Base-by-base conservation (phyloP, 1,284 basidiomycete genomes). In the Leucocoprinus gongylophorus region DNA sequence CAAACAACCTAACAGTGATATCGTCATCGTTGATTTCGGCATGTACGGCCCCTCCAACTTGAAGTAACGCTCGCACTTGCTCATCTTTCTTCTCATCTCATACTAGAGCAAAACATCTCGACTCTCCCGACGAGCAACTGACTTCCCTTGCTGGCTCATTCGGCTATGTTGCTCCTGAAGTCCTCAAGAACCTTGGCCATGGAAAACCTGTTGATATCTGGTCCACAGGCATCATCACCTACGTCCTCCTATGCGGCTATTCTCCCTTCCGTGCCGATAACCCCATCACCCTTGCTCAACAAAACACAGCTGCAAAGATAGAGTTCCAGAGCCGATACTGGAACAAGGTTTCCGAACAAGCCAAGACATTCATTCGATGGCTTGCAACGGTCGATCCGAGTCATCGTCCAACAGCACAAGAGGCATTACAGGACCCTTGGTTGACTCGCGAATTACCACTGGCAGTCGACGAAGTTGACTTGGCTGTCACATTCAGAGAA, bases 1-100 rank as follows among this genome's bases (percentile, higher is more conserved):
- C 8, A 79, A 73, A 54, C 85, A 80, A 2, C 65, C 76, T 10
- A 75, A 85, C 21, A 89, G 87, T 18, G 87, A 87, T 56, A 78
- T 97, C 48, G 92, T 97, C 49, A 92, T 97, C 50, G 93, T 86
- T 18, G 97, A 99, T 68, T 98, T 99, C 66, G 97, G 97, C 58
- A 97, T 99, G 88, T 90, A 59, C 42, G 83, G 69, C 33, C 37
- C 33, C n/a, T 32, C 4, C 40, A 40, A 23, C 46, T 28, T 48
- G 21, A 46, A 26, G 37, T 37, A 8, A 8, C 13, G 43, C 28
- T 47, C 38, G 35, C 21, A 30, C 54, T 26, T 35, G 52, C 54
- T 39, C 48, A 51, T 49, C n/a, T n/a, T n/a, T n/a, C n/a, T n/a
- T n/a, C n/a, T 50, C 50, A 29, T 10, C 26, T 10, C 7, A n/a